Base-by-base conservation (phyloP, 805 yeast species). In the Dipodascopsis uninucleata region DNA sequence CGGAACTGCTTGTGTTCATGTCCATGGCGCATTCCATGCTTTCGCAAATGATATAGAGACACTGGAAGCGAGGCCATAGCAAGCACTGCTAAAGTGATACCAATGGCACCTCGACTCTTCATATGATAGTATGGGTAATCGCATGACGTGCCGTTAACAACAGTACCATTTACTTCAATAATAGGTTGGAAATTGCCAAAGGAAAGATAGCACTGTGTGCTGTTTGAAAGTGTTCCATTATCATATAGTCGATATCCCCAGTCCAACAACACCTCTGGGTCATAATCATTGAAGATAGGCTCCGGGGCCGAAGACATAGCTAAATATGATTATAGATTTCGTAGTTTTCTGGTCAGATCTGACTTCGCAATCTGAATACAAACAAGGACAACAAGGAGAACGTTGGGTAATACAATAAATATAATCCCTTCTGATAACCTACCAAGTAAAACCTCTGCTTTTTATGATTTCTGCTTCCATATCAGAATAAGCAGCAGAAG, bases 141-240 rank as follows among this genome's bases (percentile, higher is more conserved):
- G 28, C 63, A 60, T 22, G 36, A 23, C 9, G 58, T 50, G 7
- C 47, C 47, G 34, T 60, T 56, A 31, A 32, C 29, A 25, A 54
- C 49, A 20, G 58, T 55, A 17, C 62, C 62, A 36, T 58, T 50
- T 14, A 34, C 39, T 24, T 31, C 42, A n/a, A 58, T 41, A 9
- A 21, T 25, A 4, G 64, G 63, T 3, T 43, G 31, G 39, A 41
- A 57, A 29, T 31, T 29, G 12, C 60, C 60, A 41, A 60, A 60
- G 8, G 56, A 38, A 35, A 60, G 51, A 36, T 42, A 60, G 45
- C 63, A 60, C 34, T 54, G 33, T 12, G 63, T 31, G 17, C 49
- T 55, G 41, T 60, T 60, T 4, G 63, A 60, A 3, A 60, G 31
- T 1, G 63, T 60, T 9, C 64, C 64, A 43, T 60, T 60, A 20